Evolutionary conservation across 2,329 filamentous ascomycete genomes (phyloP).

Genomic region (Fusarium sp.): DNA sequence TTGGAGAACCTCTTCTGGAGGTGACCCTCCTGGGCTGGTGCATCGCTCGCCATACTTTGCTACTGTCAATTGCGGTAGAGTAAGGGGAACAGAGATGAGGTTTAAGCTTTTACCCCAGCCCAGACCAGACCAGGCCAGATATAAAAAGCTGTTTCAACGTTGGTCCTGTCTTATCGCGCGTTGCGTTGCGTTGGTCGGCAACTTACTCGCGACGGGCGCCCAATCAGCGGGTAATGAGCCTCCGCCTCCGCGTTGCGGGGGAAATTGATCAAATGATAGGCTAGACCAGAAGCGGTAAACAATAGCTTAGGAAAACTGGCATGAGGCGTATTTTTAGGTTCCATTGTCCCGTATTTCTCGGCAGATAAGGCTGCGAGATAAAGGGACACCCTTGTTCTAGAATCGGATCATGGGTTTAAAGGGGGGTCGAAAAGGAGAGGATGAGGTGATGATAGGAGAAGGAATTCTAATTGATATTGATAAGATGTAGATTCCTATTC

Average conservation of each 20-base stretch:
- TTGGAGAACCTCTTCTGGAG: slow-evolving; percentile 38
- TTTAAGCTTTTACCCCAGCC: background rate
- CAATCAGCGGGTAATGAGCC: slow-evolving; percentile 10
- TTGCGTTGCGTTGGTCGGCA: background rate
- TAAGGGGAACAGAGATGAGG: background rate
- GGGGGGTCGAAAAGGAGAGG: background rate
- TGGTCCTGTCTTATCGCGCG: background rate
- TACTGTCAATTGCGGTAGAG: background rate
- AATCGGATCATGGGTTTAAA: background rate
- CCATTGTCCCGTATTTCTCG: background rate
- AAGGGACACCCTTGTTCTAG: background rate
- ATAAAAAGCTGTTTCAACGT: background rate
- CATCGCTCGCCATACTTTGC: slow-evolving; percentile 10
- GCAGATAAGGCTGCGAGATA: background rate
- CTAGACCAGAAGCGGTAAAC: slow-evolving; percentile 20
- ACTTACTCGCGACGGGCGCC: background rate
- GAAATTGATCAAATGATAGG: background rate
- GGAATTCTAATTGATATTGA: background rate
- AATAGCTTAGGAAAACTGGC: slow-evolving; percentile 23
- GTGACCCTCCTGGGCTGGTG: slow-evolving; percentile 18
- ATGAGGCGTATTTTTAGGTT: background rate
- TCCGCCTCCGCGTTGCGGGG: slow-evolving; percentile 21
- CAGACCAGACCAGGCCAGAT: background rate
- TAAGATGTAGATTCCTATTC: background rate
- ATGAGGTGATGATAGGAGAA: background rate